Base-by-base conservation (phyloP, 163 green algal species). In the Botryococcus braunii region DNA sequence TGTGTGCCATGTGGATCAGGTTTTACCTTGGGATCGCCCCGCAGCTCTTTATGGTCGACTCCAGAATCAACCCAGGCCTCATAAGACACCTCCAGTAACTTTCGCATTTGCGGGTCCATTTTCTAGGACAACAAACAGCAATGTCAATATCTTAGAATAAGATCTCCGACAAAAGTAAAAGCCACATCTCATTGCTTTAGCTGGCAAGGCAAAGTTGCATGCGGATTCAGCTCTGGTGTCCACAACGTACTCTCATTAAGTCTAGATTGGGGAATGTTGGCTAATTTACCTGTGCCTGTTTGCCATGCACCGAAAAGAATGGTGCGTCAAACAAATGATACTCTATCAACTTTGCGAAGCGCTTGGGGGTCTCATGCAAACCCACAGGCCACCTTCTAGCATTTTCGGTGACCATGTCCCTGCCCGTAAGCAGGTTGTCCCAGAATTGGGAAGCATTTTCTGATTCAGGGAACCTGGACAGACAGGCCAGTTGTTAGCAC, bases 401-500 rank as follows among this genome's bases (percentile, higher is more conserved):
- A 25, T 69, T 48, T 21, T 47, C 47, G 13, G 63, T 69, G 6
- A 69, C 63, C 63, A 69, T 69, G 63, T 69, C 63, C 35, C 36
- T 37, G 46, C 63, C 63, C 1, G 29, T 17, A 23, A 62, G 34
- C 31, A 69, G 63, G 63, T 69, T 69, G 8, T 46, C 31, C 32
- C 32, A 69, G 63, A 69, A 69, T 34, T 47, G 27, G 11, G 32
- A 52, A 23, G 63, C 27, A 36, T 5, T 52, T 25, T 48, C 35
- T 6, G 63, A 69, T 48, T 69, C 63, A 27, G 63, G 63, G 46
- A 69, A 69, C 32, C 63, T 69, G 63, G 47, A 35, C 60, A 64
- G 5, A 64, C 27, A 37, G n/a, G n/a, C 43, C 13, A 52, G 43
- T 13, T 52, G 43, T 17, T 52, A 13, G 13, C 43, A 17, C 43